Evolutionary conservation across 164 flowering plant species (phyloP).

Genomic region (Vitis vinifera): DNA sequence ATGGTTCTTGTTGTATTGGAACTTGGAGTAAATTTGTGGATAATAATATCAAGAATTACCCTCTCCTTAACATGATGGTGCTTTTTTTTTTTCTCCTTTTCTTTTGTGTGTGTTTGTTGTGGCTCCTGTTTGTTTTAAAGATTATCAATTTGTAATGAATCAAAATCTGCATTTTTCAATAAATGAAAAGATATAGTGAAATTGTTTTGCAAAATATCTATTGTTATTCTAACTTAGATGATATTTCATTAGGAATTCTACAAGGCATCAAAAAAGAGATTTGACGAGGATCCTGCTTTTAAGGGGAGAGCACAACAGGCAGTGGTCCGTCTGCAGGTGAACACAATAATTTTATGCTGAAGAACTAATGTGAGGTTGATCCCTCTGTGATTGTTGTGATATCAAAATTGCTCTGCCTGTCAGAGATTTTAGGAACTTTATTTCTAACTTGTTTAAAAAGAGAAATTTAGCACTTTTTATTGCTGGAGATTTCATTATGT

Average conservation of each 20-base stretch:
- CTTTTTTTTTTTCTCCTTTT: no score
- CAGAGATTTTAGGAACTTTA: neutral
- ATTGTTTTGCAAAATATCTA: neutral
- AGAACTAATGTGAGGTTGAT: neutral
- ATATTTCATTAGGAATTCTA: constrained; percentile 65
- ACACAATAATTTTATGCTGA: neutral
- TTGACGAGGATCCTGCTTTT: constrained; percentile 78
- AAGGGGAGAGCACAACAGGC: constrained; percentile 90
- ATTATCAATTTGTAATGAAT: no score
- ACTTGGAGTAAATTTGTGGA: no score
- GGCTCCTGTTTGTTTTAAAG: no score
- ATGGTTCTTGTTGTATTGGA: no score
- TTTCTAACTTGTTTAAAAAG: neutral
- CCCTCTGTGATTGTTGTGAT: neutral
- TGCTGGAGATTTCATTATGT: neutral
- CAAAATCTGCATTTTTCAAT: neutral
- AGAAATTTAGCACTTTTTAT: neutral
- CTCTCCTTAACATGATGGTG: no score
- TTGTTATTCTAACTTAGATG: constrained; percentile 2
- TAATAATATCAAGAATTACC: no score
- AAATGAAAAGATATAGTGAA: neutral
- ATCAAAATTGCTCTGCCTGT: neutral
- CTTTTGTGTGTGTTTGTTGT: no score
- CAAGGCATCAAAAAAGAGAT: constrained; percentile 78
- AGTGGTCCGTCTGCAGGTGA: constrained; percentile 92